These are phyloP conservation scores for Climacium dendroides DNA, from an alignment of 225 moss, liverwort and hornwort genomes.

Conservation along the genomic window DNA sequence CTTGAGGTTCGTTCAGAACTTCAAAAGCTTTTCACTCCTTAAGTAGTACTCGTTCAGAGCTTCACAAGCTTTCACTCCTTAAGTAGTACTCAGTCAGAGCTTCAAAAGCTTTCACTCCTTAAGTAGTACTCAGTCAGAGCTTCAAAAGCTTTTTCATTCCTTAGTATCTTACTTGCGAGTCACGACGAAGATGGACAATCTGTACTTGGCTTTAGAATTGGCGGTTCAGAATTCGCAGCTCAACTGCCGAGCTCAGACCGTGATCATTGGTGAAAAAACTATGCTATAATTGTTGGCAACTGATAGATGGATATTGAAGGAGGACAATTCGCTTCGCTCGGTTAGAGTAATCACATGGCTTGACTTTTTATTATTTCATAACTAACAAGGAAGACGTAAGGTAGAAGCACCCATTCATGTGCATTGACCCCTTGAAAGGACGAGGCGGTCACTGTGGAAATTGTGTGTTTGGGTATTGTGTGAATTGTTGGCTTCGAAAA, in stretches of 20 bases:
- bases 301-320: neutral
- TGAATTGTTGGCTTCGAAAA: too few relatives aligned
- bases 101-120: too few relatives aligned
- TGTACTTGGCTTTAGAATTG: neutral
- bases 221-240: accelerated
- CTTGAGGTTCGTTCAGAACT: neutral
- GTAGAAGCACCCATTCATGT: too few relatives aligned
- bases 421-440: too few relatives aligned
- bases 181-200: too few relatives aligned
- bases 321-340: neutral
- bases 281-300: neutral
- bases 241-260: neutral
- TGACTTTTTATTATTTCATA: neutral
- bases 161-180: neutral
- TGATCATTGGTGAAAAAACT: neutral
- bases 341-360: neutral
- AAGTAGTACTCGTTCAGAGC: too few relatives aligned
- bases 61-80: too few relatives aligned
- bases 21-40: neutral
- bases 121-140: too few relatives aligned
- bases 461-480: too few relatives aligned
- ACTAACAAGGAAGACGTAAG: too few relatives aligned
- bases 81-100: too few relatives aligned
- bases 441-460: too few relatives aligned
- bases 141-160: neutral